These are phyloP conservation scores for Fagus crenata DNA, from an alignment of 306 rosid genomes.

Conservation along the genomic window DNA sequence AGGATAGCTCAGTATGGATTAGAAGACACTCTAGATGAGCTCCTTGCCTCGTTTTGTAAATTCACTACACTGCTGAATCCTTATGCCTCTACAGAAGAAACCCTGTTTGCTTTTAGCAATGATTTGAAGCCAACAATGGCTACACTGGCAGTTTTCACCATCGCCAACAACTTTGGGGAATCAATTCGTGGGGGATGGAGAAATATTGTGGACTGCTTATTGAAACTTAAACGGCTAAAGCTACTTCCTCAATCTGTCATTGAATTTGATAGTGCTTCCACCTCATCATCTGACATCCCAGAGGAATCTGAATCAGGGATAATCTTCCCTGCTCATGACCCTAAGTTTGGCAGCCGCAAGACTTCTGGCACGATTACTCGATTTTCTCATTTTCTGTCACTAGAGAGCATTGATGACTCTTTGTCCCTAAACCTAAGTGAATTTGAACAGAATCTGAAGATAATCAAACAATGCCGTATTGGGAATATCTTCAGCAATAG, in stretches of 20 bases:
- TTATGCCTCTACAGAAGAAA: slow-evolving; percentile 89
- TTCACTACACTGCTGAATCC: slow-evolving; percentile 87
- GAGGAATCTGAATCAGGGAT: slow-evolving; percentile 47
- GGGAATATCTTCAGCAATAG: slow-evolving; percentile 64
- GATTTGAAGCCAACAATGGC: slow-evolving; percentile 86
- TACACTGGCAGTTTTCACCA: slow-evolving; percentile 76
- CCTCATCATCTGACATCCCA: slow-evolving; percentile 28
- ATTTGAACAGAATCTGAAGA: slow-evolving; percentile 77
- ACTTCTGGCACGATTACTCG: slow-evolving; percentile 48
- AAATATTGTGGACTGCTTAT: slow-evolving; percentile 80
- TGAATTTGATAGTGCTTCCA: slow-evolving; percentile 52
- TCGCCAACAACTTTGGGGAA: slow-evolving; percentile 68
- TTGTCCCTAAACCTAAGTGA: slow-evolving; percentile 63
- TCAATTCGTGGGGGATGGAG: slow-evolving; percentile 89
- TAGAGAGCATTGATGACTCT: slow-evolving; percentile 61
- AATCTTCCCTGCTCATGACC: slow-evolving; percentile 41
- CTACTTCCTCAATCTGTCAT: slow-evolving; percentile 68
- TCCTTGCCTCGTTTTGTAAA: slow-evolving; percentile 73
- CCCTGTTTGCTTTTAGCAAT: slow-evolving; percentile 72
- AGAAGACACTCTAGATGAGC: slow-evolving; percentile 88
- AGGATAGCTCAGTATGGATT: slow-evolving; percentile 77
- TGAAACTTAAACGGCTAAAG: slow-evolving; percentile 81
- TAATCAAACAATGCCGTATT: slow-evolving; percentile 73
- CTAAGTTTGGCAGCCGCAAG: slow-evolving; percentile 44
- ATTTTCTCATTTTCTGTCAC: slow-evolving; percentile 53